phyloP scores from a whole-genome alignment of 2,329 filamentous ascomycete species.

The Fusarium humuli region DNA sequence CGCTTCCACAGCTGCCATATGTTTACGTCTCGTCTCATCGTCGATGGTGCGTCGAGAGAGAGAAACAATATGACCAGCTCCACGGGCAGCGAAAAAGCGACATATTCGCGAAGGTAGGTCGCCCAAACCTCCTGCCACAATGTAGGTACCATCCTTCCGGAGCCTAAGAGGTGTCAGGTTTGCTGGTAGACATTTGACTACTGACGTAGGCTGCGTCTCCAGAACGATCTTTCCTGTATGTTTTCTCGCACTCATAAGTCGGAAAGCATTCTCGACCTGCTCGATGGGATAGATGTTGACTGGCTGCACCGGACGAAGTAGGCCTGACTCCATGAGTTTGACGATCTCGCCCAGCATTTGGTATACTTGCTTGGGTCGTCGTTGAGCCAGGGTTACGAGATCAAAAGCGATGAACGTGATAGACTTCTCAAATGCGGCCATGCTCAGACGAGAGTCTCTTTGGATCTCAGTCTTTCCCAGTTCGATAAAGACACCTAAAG shows the following conservation, averaged over 20 bases:
- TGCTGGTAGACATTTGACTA: not conserved
- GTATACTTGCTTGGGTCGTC: not conserved
- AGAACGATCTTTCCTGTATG: conserved; percentile 10
- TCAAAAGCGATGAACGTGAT: conserved; percentile 10
- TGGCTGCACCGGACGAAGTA: not conserved
- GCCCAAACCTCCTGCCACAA: conserved; percentile 1
- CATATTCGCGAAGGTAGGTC: conserved; percentile 7
- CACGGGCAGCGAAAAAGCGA: conserved; percentile 6
- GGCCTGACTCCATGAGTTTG: not conserved
- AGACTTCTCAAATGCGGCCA: conserved; percentile 1
- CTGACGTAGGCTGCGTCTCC: not conserved
- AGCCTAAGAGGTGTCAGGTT: not conserved
- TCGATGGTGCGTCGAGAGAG: conserved; percentile 7
- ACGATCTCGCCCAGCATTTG: not conserved
- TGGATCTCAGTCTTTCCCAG: not conserved
- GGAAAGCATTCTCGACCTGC: conserved; percentile 2
- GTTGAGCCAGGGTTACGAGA: not conserved
- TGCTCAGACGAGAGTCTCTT: not conserved
- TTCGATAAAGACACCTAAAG: not conserved
- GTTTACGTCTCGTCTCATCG: not conserved
- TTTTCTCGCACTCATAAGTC: not conserved
- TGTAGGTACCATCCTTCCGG: not conserved
- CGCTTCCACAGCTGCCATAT: not conserved
- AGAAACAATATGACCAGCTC: conserved; percentile 11
- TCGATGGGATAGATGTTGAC: not conserved